Evolutionary conservation across 345 rosid species (phyloP), one percentile per base, ranked within the genome.

Genomic region (Moricandia arvensis): DNA sequence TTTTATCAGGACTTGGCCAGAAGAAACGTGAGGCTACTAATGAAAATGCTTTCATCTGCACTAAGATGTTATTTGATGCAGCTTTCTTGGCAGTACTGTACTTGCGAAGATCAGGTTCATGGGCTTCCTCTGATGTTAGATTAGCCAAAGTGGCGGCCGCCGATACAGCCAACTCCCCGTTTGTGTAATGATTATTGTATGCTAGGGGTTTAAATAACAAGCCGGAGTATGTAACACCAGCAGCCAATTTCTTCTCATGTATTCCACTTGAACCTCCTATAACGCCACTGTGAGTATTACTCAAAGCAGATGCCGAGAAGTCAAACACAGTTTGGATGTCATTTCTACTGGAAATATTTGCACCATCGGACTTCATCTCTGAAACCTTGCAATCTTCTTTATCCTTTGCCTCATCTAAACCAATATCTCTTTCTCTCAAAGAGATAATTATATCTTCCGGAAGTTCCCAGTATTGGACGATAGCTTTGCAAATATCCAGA

Each of bases 1-100:
- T 94, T 86, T 82, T 94, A 81, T 90, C 97, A 64, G 88, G 81
- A 77, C 82, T 84, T 73, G 98, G 98, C 98, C 98, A 95, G 89
- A 95, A 95, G 75, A 95, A 95, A 8, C 96, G 88, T 0, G 87
- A 83, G 68, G 93, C 93, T 66, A 80, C 80, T 49, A 66, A 73
- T 34, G 93, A 89, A 83, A 95, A 95, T 62, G 97, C 99, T 84
- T 92, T 95, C 73, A 63, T 59, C 85, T 95, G 97, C 77, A 92
- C 78, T 64, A 82, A 80, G 78, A 85, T 86, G 69, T 79, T 73
- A 82, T 80, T 85, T 65, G 92, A 76, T 37, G 76, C 73, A 51
- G 65, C 85, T 84, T 84, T 90, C 85, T 81, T 90, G 61, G 79
- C 83, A 82, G 78, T 82, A 79, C 86, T 82, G 65, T 84, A 65